A percentile compares a stretch with the other conserved stretches of the same genome.
phyloP scores from a whole-genome alignment of 306 rosid genomes.

The Coriaria nepalensis region DNA sequence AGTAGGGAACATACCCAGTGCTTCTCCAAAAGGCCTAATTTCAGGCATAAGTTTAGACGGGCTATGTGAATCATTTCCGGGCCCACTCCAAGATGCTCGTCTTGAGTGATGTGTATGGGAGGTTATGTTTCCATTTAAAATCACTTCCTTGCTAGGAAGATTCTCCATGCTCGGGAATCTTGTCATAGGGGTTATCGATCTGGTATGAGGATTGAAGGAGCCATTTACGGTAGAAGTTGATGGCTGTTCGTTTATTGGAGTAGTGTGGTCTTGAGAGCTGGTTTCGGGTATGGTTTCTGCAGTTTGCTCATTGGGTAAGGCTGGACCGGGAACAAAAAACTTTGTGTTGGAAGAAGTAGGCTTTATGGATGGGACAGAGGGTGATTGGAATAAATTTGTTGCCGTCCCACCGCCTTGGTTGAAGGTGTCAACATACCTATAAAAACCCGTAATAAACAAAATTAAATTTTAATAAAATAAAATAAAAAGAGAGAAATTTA shows the following conservation, averaged over 20 bases:
- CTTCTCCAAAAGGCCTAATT: slow-evolving; percentile 15
- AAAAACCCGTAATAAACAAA: slow-evolving; percentile 16
- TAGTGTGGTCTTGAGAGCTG: slow-evolving; percentile 13
- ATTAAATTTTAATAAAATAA: no score
- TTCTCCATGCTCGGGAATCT: no score
- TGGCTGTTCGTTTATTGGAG: no score
- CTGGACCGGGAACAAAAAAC: slow-evolving; percentile 51
- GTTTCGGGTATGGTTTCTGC: slow-evolving; percentile 48
- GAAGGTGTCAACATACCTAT: slow-evolving; percentile 78
- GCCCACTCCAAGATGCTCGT: no score
- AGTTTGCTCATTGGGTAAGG: slow-evolving; percentile 27
- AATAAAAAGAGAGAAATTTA: no score
- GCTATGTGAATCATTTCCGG: no score
- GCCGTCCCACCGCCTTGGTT: slow-evolving; percentile 60
- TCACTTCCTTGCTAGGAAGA: no score
- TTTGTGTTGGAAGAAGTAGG: slow-evolving; percentile 49
- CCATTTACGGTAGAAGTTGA: no score
- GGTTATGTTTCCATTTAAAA: not conserved
- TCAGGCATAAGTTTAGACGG: no score
- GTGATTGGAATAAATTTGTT: slow-evolving; percentile 46
- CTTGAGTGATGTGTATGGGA: not conserved
- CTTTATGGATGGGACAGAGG: slow-evolving; percentile 46
- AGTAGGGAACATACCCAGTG: slow-evolving; percentile 1
- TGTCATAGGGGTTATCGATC: no score
- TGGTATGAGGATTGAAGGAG: no score